Base-by-base conservation (phyloP, 2,329 filamentous ascomycete species). In the Botrytis elliptica region DNA sequence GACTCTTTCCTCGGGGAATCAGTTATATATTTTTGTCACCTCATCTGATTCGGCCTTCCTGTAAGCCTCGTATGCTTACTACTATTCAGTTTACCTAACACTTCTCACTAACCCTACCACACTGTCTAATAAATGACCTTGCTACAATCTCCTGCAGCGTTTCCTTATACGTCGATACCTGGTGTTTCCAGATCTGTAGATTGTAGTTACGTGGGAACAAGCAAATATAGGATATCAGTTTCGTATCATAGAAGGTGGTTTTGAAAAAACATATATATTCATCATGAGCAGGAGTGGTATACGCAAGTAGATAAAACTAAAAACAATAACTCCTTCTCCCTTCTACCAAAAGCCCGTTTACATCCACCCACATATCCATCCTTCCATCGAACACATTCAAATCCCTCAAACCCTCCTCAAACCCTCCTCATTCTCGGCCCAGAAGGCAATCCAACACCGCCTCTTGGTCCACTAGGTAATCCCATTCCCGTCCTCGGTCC, bases 381-480 rank as follows among this genome's bases (percentile, higher is more conserved):
- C 29, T 29, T 29, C 29, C 29, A 29, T 29, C 29, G 29, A 29
- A 29, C 29, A 29, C 29, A 29, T 29, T 29, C 22, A 55, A n/a
- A 67, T n/a, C 25, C 0, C 36, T 36, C 55, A 72, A 7, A 72
- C 14, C 18, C 38, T 70, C 40, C 59, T 62, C 46, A 36, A 7
- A 72, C 14, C 18, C 38, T 70, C 40, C 59, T 62, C 46, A 36
- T 55, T 49, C 59, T 49, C 5, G 66, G 40, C 36, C 70, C 65
- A 44, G 22, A 25, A 8, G 73, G 73, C 33, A 74, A 55, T 29
- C 73, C 67, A 38, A 63, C 65, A 9, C 49, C 62, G 8, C 63
- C 68, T 63, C 68, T 71, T 8, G 73, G 67, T 49, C 71, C 74
- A 25, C 65, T 60, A 7, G 74, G 75, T 9, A 71, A 49, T 22